phyloP scores from a whole-genome alignment of 495 filamentous ascomycete genomes.

The Chaetomium fimeti region DNA sequence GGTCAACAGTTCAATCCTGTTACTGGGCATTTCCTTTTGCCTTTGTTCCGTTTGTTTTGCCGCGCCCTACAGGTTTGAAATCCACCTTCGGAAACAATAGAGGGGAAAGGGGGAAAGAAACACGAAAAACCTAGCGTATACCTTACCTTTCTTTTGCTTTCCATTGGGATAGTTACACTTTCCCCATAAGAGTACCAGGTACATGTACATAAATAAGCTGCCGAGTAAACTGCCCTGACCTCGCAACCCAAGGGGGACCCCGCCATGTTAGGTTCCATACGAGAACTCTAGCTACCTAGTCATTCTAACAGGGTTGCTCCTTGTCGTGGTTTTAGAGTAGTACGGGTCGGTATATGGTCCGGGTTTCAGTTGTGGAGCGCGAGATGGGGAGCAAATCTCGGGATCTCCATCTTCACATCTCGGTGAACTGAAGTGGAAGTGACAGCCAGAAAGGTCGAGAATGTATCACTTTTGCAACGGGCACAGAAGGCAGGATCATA shows the following conservation, averaged over 20 bases:
- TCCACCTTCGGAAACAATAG: too few species aligned
- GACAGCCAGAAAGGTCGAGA: background rate
- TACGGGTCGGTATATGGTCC: background rate
- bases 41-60: background rate
- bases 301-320: constrained; percentile 19
- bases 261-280: background rate
- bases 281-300: constrained; percentile 26
- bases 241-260: too few species aligned
- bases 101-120: too few species aligned
- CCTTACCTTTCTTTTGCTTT: too few species aligned
- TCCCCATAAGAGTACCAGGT: too few species aligned
- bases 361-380: too few species aligned
- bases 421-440: background rate
- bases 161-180: too few species aligned
- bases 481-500: background rate
- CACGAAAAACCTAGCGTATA: background rate
- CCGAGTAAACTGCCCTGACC: too few species aligned
- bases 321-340: background rate
- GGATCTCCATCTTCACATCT: background rate
- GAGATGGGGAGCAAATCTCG: too few species aligned
- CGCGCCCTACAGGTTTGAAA: background rate
- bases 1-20: constrained; percentile 31
- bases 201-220: too few species aligned
- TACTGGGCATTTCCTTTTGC: constrained; percentile 22
- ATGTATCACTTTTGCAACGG: too few species aligned